Percentiles rank a stretch among this genome's conserved stretches.
phyloP scores from a whole-genome alignment of 2,329 filamentous ascomycete species.

The Pezicula neosporulosa region DNA sequence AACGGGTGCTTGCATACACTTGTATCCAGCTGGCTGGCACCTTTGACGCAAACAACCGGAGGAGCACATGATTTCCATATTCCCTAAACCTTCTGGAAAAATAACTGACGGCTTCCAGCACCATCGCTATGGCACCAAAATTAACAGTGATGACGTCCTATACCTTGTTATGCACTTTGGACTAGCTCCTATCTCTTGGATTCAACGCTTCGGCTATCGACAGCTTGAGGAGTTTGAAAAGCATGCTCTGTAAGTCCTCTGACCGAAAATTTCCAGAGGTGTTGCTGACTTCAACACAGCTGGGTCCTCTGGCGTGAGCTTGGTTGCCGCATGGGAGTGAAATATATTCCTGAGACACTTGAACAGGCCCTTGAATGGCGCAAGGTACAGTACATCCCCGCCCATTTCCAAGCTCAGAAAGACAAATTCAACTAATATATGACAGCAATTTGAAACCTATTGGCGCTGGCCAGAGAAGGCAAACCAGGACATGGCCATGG shows the following conservation, averaged over 20 bases:
- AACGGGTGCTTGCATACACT: no score
- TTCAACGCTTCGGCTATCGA: conserved; percentile 10
- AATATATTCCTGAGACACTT: conserved; percentile 9
- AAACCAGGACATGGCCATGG: conserved; percentile 9
- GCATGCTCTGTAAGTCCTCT: conserved; percentile 7
- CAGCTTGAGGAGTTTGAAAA: conserved; percentile 8
- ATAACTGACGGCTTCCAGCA: conserved; percentile 1
- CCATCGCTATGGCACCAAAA: conserved; percentile 10
- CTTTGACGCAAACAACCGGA: no score
- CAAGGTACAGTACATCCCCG: background rate
- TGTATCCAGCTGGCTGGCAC: no score
- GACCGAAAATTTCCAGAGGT: background rate
- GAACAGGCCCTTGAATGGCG: conserved; percentile 10
- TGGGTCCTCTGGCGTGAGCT: conserved; percentile 13
- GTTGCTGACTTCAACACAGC: background rate
- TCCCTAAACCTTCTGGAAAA: no score
- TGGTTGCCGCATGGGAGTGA: conserved; percentile 7
- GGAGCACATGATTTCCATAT: no score
- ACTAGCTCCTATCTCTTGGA: conserved; percentile 4
- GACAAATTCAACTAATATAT: no score
- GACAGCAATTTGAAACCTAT: conserved; percentile 6
- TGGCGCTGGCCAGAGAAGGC: conserved; percentile 10
- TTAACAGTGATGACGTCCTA: conserved; percentile 12
- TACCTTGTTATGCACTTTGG: conserved; percentile 12
- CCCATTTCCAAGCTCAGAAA: no score